phyloP scores from a whole-genome alignment of 306 rosid species.

The Fragaria nilgerrensis region DNA sequence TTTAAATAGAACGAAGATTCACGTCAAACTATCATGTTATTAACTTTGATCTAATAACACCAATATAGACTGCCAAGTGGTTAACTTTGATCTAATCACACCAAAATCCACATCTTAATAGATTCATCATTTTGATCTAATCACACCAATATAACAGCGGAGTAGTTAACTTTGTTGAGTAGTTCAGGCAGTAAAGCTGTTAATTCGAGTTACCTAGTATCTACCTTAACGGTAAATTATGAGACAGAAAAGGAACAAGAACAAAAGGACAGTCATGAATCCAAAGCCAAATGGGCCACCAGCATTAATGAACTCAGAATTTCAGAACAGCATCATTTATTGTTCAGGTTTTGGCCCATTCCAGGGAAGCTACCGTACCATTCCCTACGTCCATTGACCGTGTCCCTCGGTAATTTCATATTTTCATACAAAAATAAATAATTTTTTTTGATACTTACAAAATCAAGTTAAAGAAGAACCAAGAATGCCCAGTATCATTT shows the following conservation, averaged over 20 bases:
- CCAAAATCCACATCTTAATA: too few species aligned
- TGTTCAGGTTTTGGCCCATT: not conserved
- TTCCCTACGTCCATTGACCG: not conserved
- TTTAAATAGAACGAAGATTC: too few species aligned
- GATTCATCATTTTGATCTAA: too few species aligned
- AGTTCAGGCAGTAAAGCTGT: not conserved
- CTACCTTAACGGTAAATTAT: not conserved
- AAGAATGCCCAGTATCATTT: too few species aligned
- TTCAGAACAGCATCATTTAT: not conserved
- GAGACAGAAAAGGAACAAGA: not conserved
- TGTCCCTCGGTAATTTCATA: not conserved
- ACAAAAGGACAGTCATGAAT: not conserved
- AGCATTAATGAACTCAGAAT: too few species aligned
- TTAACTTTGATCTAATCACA: too few species aligned
- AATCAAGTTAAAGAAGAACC: too few species aligned
- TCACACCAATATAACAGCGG: too few species aligned
- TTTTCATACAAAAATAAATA: not conserved
- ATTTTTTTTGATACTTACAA: too few species aligned
- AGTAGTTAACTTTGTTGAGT: not conserved
- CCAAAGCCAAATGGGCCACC: not conserved
- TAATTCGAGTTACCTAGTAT: not conserved
- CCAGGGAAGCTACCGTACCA: not conserved
- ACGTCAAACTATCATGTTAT: fast-evolving
- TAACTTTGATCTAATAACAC: too few species aligned
- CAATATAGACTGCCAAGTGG: too few species aligned